Evolutionary conservation across 306 rosid species (phyloP).

Genomic region (Trichosanthes truncata): DNA sequence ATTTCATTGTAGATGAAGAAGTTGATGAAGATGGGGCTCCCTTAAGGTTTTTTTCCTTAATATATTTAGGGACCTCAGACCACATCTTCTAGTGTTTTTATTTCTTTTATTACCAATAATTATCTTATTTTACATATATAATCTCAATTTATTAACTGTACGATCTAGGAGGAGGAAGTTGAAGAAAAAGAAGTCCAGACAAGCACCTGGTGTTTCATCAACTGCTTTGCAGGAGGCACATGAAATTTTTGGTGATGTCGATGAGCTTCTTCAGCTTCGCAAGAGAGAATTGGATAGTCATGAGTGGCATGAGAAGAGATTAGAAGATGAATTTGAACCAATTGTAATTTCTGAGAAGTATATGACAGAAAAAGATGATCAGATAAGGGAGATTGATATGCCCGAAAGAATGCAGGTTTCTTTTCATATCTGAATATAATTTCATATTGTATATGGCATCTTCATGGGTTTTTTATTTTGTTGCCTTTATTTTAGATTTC

Average conservation of each 20-base stretch:
- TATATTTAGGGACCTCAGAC: background rate
- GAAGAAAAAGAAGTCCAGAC: slow-evolving; percentile 52
- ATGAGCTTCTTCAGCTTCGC: slow-evolving; percentile 52
- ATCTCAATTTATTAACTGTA: background rate
- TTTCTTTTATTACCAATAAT: background rate
- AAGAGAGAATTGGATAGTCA: slow-evolving; percentile 41
- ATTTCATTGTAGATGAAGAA: slow-evolving; percentile 91
- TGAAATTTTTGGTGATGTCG: slow-evolving; percentile 90
- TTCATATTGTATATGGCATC: background rate
- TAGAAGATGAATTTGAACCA: slow-evolving; percentile 96
- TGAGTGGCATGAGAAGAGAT: slow-evolving; percentile 62
- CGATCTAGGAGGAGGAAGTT: slow-evolving; percentile 43
- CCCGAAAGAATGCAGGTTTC: slow-evolving; percentile 98
- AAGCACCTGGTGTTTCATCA: slow-evolving; percentile 79
- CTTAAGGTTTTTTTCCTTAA: slow-evolving; percentile 38
- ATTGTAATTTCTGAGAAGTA: slow-evolving; percentile 72
- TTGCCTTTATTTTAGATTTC: slow-evolving; percentile 34
- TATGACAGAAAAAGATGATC: slow-evolving; percentile 88
- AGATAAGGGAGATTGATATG: slow-evolving; percentile 60
- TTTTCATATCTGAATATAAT: background rate
- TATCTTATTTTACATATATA: background rate
- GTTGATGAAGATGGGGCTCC: slow-evolving; percentile 73
- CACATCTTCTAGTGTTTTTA: background rate
- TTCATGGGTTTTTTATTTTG: background rate
- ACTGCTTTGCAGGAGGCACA: slow-evolving; percentile 92